Base-by-base conservation (phyloP, 179 eudicot genomes). In the Corrigiola litoralis region DNA sequence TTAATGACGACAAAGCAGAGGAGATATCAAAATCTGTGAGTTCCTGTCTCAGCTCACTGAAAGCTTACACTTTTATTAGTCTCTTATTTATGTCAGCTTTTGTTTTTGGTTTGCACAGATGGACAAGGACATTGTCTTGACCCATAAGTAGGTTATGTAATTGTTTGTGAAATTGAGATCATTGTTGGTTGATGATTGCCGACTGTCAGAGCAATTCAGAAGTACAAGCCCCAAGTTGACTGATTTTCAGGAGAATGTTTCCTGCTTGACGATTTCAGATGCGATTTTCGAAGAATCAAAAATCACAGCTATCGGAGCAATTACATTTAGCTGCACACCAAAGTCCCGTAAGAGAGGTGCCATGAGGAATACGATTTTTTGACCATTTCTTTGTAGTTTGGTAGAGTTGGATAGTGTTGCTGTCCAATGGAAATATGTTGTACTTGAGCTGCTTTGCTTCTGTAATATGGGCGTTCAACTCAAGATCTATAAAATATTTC, bases 71-170 rank as follows among this genome's bases (percentile, higher is more conserved):
- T 12, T 21, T 40, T 28, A 8, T 33, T 13, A 10, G 25, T 33
- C 31, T 28, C 17, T 24, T 37, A 38, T 58, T 37, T 42, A 41
- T 56, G 3, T 32, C 29, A 17, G 6, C 34, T 61, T 50, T 6
- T 51, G 6, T 18, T 37, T 17, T 45, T 59, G 33, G n/a, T 63
- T 16, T 44, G 5, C 25, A 36, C 72, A 80, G 83, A 58, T 76
- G 76, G 80, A 80, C 72, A 80, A 76, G 68, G 83, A 79, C 57
- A 67, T 79, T 51, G 58, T 69, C 61, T 23, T 66, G 68, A 52
- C 55, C 41, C 77, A 69, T 38, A 76, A 70, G 71, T 76, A 70
- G 75, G 17, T 27, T 4, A 6, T 34, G 44, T 16, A 56, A 50
- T n/a, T 11, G 24, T 12, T 48, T 52, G 12, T 23, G 23, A 36